A percentile compares a stretch with the other conserved stretches of the same genome.
phyloP scores from a whole-genome alignment of 768 basidiomycete species.

The Rhizopogon roseolus region DNA sequence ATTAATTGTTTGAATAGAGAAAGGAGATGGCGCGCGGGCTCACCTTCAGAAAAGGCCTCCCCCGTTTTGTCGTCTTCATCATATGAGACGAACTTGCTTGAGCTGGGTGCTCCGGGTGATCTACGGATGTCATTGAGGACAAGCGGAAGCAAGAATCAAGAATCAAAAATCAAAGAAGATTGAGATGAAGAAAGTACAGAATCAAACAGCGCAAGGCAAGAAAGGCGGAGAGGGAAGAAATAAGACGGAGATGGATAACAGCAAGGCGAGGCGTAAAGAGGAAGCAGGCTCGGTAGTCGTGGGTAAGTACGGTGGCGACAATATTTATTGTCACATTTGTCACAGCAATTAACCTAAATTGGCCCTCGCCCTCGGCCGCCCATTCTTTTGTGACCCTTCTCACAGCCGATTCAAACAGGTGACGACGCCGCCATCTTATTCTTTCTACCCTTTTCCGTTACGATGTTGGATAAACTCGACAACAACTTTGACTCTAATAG shows the following conservation, averaged over 20 bases:
- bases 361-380: slow-evolving; percentile 10
- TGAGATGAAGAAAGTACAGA: slow-evolving; percentile 18
- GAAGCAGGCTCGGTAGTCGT: slow-evolving; percentile 23
- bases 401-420: slow-evolving; percentile 1
- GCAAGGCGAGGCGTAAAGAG: slow-evolving; percentile 10
- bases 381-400: slow-evolving; percentile 9
- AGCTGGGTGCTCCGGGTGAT: slow-evolving; percentile 32
- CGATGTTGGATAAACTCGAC: neutral
- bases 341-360: slow-evolving; percentile 11
- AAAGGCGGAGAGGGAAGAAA: slow-evolving; percentile 25
- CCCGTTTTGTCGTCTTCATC: slow-evolving; percentile 98
- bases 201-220: slow-evolving; percentile 16
- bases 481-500: neutral
- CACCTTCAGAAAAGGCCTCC: slow-evolving; percentile 91
- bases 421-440: neutral
- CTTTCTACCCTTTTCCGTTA: neutral
- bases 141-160: slow-evolving; percentile 13
- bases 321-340: slow-evolving; percentile 22
- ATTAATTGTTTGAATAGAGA: neutral
- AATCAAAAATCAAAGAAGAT: slow-evolving; percentile 5
- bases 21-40: slow-evolving; percentile 6
- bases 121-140: slow-evolving; percentile 34
- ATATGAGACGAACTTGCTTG: slow-evolving; percentile 79
- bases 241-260: slow-evolving; percentile 22
- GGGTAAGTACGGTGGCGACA: slow-evolving; percentile 14